phyloP scores from a whole-genome alignment of 345 rosid genomes.

The Lepidium africanum region DNA sequence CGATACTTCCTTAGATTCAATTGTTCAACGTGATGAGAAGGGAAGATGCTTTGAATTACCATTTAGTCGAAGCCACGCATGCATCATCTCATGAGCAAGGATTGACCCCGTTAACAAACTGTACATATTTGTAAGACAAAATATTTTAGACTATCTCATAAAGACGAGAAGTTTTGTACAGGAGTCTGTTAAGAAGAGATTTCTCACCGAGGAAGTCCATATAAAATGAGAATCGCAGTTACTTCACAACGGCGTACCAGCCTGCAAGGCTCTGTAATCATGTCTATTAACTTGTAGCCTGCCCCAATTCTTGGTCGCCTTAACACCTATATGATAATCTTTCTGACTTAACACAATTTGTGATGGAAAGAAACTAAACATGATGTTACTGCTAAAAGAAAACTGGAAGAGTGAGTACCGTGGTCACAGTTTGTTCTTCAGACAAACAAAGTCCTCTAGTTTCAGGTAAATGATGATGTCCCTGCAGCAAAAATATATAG shows the following conservation, averaged over 20 bases:
- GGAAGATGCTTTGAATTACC: constrained; percentile 34
- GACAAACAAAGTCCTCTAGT: constrained; percentile 98
- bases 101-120: constrained; percentile 96
- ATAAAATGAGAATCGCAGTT: constrained; percentile 92
- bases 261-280: constrained; percentile 77
- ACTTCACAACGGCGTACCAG: constrained; percentile 85
- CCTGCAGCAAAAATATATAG: constrained; percentile 32
- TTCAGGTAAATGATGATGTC: constrained; percentile 94
- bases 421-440: constrained; percentile 86
- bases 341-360: background rate
- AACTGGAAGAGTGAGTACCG: constrained; percentile 33
- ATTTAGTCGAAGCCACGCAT: constrained; percentile 96
- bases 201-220: constrained; percentile 84
- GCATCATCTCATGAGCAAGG: constrained; percentile 99
- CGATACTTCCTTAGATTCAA: no score
- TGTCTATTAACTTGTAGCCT: constrained; percentile 53
- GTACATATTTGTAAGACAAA: background rate
- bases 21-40: no score
- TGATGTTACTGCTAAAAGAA: background rate
- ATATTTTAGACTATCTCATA: background rate
- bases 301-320: constrained; percentile 74
- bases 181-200: background rate
- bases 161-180: background rate
- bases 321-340: constrained; percentile 10
- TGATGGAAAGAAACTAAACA: background rate